These are phyloP conservation scores for Echria macrotheca DNA, from an alignment of 495 filamentous ascomycete genomes.

Conservation along the genomic window DNA sequence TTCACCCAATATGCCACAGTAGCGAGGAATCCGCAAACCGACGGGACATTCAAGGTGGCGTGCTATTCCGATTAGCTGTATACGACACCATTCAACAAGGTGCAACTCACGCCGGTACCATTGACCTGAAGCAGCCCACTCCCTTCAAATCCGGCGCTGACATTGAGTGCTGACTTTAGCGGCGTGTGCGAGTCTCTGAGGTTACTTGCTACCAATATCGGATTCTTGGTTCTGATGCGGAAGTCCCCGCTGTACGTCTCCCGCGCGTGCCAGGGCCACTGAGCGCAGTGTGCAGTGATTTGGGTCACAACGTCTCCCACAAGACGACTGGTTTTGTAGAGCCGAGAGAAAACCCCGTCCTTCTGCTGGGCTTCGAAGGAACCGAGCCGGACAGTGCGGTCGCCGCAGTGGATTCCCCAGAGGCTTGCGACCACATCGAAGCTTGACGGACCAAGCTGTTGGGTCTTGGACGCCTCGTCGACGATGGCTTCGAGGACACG, in stretches of 20 bases:
- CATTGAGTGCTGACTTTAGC: constrained; percentile 42
- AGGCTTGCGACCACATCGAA: background rate
- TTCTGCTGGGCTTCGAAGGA: background rate
- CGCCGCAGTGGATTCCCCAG: constrained; percentile 8
- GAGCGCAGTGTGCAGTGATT: constrained; percentile 28
- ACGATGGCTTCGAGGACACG: background rate
- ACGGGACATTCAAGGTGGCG: constrained; percentile 40
- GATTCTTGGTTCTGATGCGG: constrained; percentile 38
- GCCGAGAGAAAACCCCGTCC: background rate
- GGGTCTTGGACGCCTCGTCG: no score
- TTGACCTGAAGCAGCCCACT: constrained; percentile 48
- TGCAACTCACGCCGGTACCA: constrained; percentile 49
- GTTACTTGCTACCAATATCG: constrained; percentile 41
- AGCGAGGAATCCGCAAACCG: constrained; percentile 39
- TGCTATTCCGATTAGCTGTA: constrained; percentile 31
- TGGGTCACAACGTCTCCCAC: constrained; percentile 14
- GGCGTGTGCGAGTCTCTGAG: constrained; percentile 40
- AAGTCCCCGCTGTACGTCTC: constrained; percentile 39
- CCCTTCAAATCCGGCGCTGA: constrained; percentile 45
- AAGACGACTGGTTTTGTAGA: constrained; percentile 1
- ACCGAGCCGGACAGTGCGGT: background rate
- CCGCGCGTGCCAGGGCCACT: constrained; percentile 41
- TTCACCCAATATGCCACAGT: constrained; percentile 46
- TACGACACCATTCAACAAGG: background rate
- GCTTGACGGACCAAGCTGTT: background rate